phyloP scores from a whole-genome alignment of 257 asterid genomes.

The Solanum ossicruentum region DNA sequence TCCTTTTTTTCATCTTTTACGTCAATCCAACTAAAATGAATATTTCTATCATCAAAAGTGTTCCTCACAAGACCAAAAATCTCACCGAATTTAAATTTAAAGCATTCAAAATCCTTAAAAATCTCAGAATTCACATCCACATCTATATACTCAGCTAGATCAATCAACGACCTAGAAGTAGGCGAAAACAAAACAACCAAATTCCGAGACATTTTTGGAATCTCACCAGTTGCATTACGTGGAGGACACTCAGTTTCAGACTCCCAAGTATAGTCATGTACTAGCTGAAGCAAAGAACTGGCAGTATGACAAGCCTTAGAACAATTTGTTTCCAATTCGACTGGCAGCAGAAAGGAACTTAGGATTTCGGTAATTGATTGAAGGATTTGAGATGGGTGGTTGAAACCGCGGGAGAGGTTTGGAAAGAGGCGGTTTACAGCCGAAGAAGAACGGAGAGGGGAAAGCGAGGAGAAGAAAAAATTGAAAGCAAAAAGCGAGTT shows the following conservation, averaged over 20 bases:
- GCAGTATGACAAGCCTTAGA: constrained; percentile 28
- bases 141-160: constrained; percentile 21
- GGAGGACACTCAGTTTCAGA: constrained; percentile 16
- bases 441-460: constrained; percentile 48
- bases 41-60: constrained; percentile 36
- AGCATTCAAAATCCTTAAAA: constrained; percentile 9
- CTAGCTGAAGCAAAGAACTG: constrained; percentile 48
- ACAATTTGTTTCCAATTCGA: neutral
- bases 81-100: constrained; percentile 18
- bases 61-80: constrained; percentile 35
- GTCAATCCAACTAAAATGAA: constrained; percentile 78
- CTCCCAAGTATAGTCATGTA: constrained; percentile 74
- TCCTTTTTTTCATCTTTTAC: constrained; percentile 21
- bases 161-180: constrained; percentile 17
- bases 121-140: neutral
- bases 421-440: constrained; percentile 27
- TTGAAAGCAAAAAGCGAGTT: constrained; percentile 55
- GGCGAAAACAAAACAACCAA: constrained; percentile 65
- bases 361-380: constrained; percentile 32
- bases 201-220: constrained; percentile 30
- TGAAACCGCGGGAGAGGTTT: constrained; percentile 16
- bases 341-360: constrained; percentile 10
- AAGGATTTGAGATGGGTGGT: constrained; percentile 19
- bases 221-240: constrained; percentile 22
- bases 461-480: constrained; percentile 71